phyloP scores from a whole-genome alignment of 2,329 filamentous ascomycete genomes.

The Aspergillus candidus region DNA sequence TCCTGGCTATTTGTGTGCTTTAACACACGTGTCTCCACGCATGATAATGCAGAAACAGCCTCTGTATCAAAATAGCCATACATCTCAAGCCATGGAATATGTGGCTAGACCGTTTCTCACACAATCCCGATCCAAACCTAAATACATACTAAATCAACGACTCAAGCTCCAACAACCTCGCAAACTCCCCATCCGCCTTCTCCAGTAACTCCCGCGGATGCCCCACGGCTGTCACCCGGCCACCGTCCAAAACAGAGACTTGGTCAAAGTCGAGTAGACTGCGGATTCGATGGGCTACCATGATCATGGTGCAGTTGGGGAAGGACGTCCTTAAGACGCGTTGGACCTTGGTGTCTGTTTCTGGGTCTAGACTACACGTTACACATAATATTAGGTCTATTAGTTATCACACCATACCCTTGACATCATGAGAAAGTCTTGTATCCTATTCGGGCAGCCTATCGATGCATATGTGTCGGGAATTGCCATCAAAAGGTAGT shows the following conservation, averaged over 20 bases:
- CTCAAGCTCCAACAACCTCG: background rate
- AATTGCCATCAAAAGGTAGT: conserved; percentile 32
- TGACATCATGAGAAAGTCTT: conserved; percentile 22
- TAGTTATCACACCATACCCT: no score
- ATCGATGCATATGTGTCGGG: conserved; percentile 33
- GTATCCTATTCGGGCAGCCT: conserved; percentile 34
- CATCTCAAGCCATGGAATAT: no score
- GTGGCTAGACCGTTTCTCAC: no score
- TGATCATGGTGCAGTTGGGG: conserved; percentile 21
- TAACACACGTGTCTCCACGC: no score
- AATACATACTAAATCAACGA: no score
- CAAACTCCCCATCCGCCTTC: conserved; percentile 3
- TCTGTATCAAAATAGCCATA: no score
- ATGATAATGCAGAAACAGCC: no score
- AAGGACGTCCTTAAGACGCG: conserved; percentile 23
- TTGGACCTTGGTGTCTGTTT: conserved; percentile 17
- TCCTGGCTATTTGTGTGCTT: no score
- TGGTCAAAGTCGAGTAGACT: conserved; percentile 25
- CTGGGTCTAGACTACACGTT: conserved; percentile 11
- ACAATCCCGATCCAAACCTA: no score
- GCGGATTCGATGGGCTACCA: conserved; percentile 24
- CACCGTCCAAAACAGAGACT: conserved; percentile 21
- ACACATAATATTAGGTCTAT: background rate
- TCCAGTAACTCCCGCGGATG: conserved; percentile 2
- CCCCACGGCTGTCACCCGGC: conserved; percentile 16